Conservation (phyloP, 2,329 filamentous ascomycete genomes). For the Botrytis hyacinthi region DNA sequence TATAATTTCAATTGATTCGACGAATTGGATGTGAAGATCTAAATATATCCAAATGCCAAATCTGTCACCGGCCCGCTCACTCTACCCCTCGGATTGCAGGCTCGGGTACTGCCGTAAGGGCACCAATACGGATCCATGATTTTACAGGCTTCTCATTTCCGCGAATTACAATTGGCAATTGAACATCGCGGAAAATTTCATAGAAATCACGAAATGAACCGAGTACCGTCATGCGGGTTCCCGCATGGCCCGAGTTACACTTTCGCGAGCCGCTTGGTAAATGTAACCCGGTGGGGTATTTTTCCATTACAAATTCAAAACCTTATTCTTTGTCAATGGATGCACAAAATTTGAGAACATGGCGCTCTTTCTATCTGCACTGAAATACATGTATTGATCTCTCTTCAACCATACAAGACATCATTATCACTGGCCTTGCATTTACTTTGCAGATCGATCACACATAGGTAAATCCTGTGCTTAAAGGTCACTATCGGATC, state of each 20-base stretch:
- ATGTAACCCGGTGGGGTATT: background rate
- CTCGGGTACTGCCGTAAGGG: background rate
- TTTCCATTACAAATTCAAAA: background rate
- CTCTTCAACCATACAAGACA: background rate
- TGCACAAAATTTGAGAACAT: background rate
- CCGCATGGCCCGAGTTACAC: background rate
- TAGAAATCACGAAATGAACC: background rate
- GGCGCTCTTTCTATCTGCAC: background rate
- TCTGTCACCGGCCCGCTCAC: background rate
- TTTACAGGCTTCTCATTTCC: too few relatives aligned
- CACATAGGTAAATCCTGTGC: conserved; percentile 30
- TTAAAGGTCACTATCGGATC: background rate
- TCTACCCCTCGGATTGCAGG: background rate
- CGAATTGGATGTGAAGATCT: background rate
- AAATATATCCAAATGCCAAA: background rate
- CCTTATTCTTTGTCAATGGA: background rate
- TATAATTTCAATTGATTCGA: background rate
- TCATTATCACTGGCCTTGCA: background rate
- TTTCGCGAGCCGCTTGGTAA: background rate
- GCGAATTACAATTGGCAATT: background rate
- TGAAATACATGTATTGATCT: background rate
- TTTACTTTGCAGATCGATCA: background rate
- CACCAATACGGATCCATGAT: background rate
- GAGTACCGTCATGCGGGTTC: background rate
- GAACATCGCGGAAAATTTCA: background rate